These are phyloP conservation scores for Perkinsus olseni DNA, from an alignment of 169 alveolate species.

Conservation along the genomic window DNA sequence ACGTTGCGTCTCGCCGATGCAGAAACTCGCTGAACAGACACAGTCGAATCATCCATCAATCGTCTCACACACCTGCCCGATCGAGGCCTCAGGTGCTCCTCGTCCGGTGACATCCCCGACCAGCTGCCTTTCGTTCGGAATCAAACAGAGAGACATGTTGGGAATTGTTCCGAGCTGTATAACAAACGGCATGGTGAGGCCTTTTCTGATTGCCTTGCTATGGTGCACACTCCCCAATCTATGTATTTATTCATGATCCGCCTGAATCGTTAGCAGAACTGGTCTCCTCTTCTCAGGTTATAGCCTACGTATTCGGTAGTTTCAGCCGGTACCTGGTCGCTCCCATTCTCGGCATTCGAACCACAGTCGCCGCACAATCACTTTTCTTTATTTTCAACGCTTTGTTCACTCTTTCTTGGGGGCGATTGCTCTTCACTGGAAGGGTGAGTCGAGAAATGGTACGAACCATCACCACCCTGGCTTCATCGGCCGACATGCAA, in stretches of 20 bases:
- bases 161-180: background rate
- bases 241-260: too few relatives aligned
- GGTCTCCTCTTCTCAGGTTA: background rate
- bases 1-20: too few relatives aligned
- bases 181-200: background rate
- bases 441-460: background rate
- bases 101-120: background rate
- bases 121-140: background rate
- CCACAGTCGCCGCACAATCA: background rate
- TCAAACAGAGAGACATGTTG: background rate
- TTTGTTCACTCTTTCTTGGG: background rate
- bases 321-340: background rate
- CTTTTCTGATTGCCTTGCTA: too few relatives aligned
- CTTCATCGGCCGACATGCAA: too few relatives aligned
- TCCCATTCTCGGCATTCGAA: background rate
- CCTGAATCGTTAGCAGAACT: background rate
- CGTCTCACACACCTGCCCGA: background rate
- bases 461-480: too few relatives aligned
- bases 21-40: too few relatives aligned
- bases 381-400: background rate
- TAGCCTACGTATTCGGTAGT: background rate
- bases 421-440: background rate
- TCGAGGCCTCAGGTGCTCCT: background rate
- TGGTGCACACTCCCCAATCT: too few relatives aligned
- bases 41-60: too few relatives aligned